Evolutionary conservation across 1,284 basidiomycete species (phyloP), one percentile per base, ranked within the genome.

Genomic region (Cryptococcus floricola): DNA sequence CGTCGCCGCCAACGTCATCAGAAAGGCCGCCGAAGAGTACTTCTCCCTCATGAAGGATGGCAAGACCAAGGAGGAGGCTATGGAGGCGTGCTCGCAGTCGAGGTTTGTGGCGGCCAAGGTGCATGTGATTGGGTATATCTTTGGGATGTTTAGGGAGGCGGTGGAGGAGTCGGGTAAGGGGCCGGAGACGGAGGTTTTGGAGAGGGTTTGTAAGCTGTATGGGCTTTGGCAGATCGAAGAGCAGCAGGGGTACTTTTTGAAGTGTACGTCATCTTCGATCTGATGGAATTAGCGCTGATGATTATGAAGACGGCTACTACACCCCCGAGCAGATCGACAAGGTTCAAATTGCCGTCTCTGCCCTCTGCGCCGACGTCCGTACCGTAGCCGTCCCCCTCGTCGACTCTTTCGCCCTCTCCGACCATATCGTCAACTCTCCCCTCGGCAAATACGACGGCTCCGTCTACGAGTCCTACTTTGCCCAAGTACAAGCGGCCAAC

Each of bases 391-490:
- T 80, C 42, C 79, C 80, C 10, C 73, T 82, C 39, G 70, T 82
- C 57, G 82, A 83, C 71, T 73, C 79, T 38, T 83, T 83, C 64
- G 78, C 78, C 13, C 76, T 81, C 37, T 76, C 76, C 45, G 82
- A 83, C 70, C 81, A 82, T 73, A 79, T 83, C 56, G 74, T 83
- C 74, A 83, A 83, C 74, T 81, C 80, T 48, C 82, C 82, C 27
- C 77, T 83, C 37, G 82, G 80, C 39, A 73, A 76, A 56, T 79
- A 76, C 65, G 78, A 79, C 60, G 80, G 79, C 23, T 71, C 78
- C 44, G 71, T 79, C 46, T 79, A 80, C 71, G 76, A 78, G 55
- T 74, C 75, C 45, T 81, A 81, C 71, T 80, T 80, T 64, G 73
- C 77, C 59, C 79, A 78, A 54, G 80, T 77, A n/a, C 72, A 70